A percentile compares a stretch with the other conserved stretches of the same genome.
Evolutionary conservation across 345 rosid species (phyloP).

Genomic region (Aquilaria yunnanensis): DNA sequence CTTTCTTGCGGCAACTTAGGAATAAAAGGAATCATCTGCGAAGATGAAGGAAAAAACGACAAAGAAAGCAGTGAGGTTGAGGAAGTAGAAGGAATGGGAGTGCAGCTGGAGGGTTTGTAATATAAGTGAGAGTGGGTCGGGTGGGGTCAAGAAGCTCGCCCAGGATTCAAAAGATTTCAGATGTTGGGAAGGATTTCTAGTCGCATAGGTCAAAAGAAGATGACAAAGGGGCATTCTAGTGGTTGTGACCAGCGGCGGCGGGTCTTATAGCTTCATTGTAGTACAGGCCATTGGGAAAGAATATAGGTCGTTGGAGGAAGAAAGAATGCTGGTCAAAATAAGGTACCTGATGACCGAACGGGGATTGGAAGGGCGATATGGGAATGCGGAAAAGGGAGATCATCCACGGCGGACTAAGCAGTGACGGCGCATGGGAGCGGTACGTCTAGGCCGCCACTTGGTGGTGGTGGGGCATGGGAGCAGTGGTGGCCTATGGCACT

Average conservation of each 20-base stretch:
- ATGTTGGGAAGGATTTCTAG: conserved; percentile 26
- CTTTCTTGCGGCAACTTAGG: conserved; percentile 73
- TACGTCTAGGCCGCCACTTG: too few species aligned
- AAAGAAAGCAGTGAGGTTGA: conserved; percentile 22
- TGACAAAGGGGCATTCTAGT: conserved; percentile 10
- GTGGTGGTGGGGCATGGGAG: too few species aligned
- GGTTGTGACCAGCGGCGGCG: conserved; percentile 7
- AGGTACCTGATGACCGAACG: conserved; percentile 12
- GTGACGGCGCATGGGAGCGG: too few species aligned
- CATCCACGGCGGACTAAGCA: too few species aligned
- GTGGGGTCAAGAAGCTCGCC: conserved; percentile 59
- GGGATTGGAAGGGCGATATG: conserved; percentile 25
- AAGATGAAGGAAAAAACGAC: conserved; percentile 31
- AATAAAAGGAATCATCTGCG: conserved; percentile 50
- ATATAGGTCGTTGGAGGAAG: conserved; percentile 44
- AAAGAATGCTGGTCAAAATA: conserved; percentile 19
- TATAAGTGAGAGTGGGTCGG: conserved; percentile 36
- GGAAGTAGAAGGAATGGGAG: conserved; percentile 32
- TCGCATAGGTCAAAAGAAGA: conserved; percentile 3
- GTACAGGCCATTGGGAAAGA: conserved; percentile 44
- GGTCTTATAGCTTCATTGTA: conserved; percentile 5
- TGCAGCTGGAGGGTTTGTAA: conserved; percentile 42
- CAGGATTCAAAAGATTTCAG: conserved; percentile 66
- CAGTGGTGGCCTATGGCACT: too few species aligned
- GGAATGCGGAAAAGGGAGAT: too few species aligned